Evolutionary conservation across 2,329 filamentous ascomycete genomes (phyloP).

Genomic region (Tothia fuscella): DNA sequence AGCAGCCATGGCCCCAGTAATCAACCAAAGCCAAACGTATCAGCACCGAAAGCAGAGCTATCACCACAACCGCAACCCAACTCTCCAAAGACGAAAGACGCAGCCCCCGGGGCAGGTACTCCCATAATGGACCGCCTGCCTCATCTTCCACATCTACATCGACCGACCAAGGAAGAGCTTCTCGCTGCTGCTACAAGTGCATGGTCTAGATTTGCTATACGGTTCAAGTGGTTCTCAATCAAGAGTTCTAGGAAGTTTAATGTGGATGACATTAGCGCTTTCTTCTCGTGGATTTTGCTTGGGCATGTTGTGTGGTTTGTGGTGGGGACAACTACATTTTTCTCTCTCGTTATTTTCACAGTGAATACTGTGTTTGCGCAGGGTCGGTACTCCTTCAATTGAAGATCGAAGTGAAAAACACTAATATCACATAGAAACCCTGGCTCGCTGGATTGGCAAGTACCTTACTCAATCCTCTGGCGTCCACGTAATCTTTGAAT

Average conservation of each 20-base stretch:
- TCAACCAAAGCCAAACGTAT: conserved; percentile 6
- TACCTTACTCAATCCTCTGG: conserved; percentile 91
- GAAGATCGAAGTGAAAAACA: conserved; percentile 11
- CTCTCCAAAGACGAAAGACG: conserved; percentile 16
- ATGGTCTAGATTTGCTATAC: conserved; percentile 77
- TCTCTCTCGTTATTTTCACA: conserved; percentile 77
- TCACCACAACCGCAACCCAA: conserved; percentile 19
- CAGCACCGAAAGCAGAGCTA: conserved; percentile 22
- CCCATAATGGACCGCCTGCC: conserved; percentile 44
- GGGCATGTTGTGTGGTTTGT: conserved; percentile 92
- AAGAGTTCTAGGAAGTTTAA: conserved; percentile 90
- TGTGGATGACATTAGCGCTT: conserved; percentile 88
- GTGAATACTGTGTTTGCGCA: conserved; percentile 97
- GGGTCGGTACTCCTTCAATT: conserved; percentile 42
- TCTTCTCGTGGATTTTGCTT: conserved; percentile 88
- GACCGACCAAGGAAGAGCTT: conserved; percentile 87
- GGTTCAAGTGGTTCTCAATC: conserved; percentile 97
- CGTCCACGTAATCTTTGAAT: conserved; percentile 90
- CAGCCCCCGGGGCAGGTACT: conserved; percentile 18
- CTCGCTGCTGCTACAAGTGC: conserved; percentile 85
- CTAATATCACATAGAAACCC: conserved; percentile 51
- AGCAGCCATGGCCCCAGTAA: conserved; percentile 17
- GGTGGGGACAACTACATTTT: conserved; percentile 94
- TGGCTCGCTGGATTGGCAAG: conserved; percentile 88
- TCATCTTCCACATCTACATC: conserved; percentile 52